Evolutionary conservation across 306 rosid genomes (phyloP).

Genomic region (Carpinus viminea): DNA sequence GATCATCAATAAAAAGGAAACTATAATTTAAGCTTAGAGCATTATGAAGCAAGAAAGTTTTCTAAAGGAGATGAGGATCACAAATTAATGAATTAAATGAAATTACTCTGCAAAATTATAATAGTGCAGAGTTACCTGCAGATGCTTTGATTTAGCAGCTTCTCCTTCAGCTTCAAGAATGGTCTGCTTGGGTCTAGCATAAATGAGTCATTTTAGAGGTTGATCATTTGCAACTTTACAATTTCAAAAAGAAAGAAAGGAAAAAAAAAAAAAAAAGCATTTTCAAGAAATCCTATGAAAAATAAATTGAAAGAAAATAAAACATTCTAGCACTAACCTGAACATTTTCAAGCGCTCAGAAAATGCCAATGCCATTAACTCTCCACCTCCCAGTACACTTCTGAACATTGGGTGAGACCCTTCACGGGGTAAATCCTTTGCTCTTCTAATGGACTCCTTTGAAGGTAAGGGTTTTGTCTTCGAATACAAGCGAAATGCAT

Average conservation of each 20-base stretch:
- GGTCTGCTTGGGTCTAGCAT: constrained; percentile 86
- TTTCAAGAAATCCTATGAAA: background rate
- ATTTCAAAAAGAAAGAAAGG: constrained; percentile 11
- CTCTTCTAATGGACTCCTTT: constrained; percentile 82
- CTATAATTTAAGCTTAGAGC: background rate
- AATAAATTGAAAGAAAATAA: background rate
- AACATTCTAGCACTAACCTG: constrained; percentile 52
- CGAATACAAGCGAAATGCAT: constrained; percentile 78
- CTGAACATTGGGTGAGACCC: constrained; percentile 91
- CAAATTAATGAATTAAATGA: background rate
- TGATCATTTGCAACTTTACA: constrained; percentile 13
- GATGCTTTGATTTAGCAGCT: constrained; percentile 70
- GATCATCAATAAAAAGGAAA: background rate
- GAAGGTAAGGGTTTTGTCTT: constrained; percentile 88
- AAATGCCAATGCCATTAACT: constrained; percentile 89
- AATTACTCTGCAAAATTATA: constrained; percentile 13
- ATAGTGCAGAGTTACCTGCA: constrained; percentile 43
- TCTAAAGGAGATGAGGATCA: constrained; percentile 3
- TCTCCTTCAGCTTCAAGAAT: constrained; percentile 94
- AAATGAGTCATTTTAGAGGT: constrained; percentile 22
- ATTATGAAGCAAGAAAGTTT: background rate
- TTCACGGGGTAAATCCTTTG: constrained; percentile 72
- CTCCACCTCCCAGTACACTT: constrained; percentile 73
- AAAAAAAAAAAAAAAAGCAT: background rate
- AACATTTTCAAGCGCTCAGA: constrained; percentile 90